Evolutionary conservation across 2,329 filamentous ascomycete genomes (phyloP).

Genomic region (Teratosphaeriaceae sp.): DNA sequence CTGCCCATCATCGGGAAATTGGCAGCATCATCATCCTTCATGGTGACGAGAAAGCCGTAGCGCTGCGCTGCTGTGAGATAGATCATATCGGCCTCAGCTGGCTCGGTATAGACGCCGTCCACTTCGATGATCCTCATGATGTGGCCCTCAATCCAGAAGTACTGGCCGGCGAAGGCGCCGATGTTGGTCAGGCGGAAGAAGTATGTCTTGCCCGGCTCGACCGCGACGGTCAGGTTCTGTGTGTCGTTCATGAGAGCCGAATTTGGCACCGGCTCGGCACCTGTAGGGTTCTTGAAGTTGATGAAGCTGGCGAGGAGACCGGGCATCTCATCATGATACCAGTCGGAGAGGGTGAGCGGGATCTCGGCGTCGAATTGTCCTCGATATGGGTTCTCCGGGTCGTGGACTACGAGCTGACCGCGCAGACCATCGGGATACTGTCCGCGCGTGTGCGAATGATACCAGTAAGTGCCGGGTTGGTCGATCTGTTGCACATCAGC

Average conservation of each 20-base stretch:
- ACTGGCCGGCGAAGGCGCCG: constrained; percentile 65
- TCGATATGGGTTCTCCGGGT: constrained; percentile 46
- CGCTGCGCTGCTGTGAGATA: constrained; percentile 65
- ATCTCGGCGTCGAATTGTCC: constrained; percentile 54
- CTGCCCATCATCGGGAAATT: constrained; percentile 55
- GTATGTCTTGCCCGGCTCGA: constrained; percentile 52
- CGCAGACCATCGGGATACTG: constrained; percentile 65
- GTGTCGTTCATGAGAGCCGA: constrained; percentile 60
- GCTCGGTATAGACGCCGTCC: constrained; percentile 61
- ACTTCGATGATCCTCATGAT: constrained; percentile 60
- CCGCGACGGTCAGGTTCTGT: constrained; percentile 37
- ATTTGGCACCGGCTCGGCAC: constrained; percentile 60
- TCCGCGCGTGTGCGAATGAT: constrained; percentile 59
- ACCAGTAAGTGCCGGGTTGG: constrained; percentile 52
- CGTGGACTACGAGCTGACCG: constrained; percentile 60
- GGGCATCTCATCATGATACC: constrained; percentile 58
- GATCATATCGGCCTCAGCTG: constrained; percentile 52
- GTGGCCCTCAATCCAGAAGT: constrained; percentile 64
- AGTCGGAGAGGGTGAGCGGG: constrained; percentile 63
- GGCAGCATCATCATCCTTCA: constrained; percentile 48
- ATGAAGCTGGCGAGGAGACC: constrained; percentile 51
- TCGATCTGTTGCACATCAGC: constrained; percentile 43
- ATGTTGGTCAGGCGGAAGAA: constrained; percentile 63
- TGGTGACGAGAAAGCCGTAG: constrained; percentile 59
- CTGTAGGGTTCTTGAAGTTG: constrained; percentile 47